These are phyloP conservation scores for Rhipidocladum racemiflorum DNA, from an alignment of 176 grass and related monocot genomes.

Conservation along the genomic window DNA sequence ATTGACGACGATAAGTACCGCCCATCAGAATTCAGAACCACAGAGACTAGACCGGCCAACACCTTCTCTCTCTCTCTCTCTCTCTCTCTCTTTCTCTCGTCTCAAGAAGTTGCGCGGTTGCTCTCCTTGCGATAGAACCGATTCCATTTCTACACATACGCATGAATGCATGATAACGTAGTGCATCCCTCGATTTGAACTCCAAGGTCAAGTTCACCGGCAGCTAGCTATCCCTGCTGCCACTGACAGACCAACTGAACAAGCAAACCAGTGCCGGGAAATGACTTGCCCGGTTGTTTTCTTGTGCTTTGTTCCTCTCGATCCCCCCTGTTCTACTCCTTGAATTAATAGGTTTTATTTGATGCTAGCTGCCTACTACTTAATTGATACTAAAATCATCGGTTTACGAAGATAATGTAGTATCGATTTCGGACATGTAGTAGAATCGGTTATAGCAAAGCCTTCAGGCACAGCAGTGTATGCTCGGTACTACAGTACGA, in stretches of 20 bases:
- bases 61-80: neutral
- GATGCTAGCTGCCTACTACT: neutral
- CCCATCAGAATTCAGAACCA: conserved; percentile 23
- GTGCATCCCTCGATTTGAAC: neutral
- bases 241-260: neutral
- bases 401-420: neutral
- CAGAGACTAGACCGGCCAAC: conserved; percentile 21
- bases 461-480: neutral
- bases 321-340: neutral
- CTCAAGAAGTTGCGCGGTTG: conserved; percentile 16
- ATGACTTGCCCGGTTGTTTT: conserved; percentile 17
- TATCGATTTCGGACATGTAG: neutral
- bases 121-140: neutral
- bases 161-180: no score
- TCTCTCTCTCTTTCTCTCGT: no score
- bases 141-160: neutral
- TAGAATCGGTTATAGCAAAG: neutral
- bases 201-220: neutral
- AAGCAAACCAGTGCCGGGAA: neutral
- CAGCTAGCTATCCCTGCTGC: neutral
- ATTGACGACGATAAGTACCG: conserved; percentile 11
- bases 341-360: neutral
- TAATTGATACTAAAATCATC: neutral
- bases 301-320: conserved; percentile 2
- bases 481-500: neutral